phyloP scores from a whole-genome alignment of 1,139 yeast species.

The Schwanniomyces etchellsii region DNA sequence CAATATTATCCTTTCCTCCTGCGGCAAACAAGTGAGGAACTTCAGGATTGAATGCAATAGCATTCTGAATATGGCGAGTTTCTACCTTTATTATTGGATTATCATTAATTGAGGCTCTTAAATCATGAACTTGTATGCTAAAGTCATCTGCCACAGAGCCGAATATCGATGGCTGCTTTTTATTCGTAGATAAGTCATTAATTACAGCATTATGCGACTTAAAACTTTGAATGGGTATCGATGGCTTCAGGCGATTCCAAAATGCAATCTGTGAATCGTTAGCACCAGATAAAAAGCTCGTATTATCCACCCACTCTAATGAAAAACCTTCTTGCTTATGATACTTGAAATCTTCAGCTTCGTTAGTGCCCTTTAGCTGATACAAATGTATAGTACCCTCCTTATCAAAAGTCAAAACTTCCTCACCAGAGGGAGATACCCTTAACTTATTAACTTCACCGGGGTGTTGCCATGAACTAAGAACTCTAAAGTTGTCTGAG shows the following conservation, averaged over 20 bases:
- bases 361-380: slow-evolving; percentile 20
- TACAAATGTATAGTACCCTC: slow-evolving; percentile 44
- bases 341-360: slow-evolving; percentile 39
- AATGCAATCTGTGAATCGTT: slow-evolving; percentile 62
- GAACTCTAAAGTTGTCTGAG: slow-evolving; percentile 25
- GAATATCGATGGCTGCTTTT: slow-evolving; percentile 40
- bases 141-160: slow-evolving; percentile 75
- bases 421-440: slow-evolving; percentile 29
- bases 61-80: slow-evolving; percentile 41
- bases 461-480: slow-evolving; percentile 46
- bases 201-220: slow-evolving; percentile 46
- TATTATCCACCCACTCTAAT: slow-evolving; percentile 54
- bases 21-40: slow-evolving; percentile 42
- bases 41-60: slow-evolving; percentile 45
- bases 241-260: slow-evolving; percentile 53
- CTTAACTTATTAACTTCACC: slow-evolving; percentile 48
- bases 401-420: slow-evolving; percentile 46
- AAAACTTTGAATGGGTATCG: slow-evolving; percentile 40
- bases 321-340: slow-evolving; percentile 69
- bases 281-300: slow-evolving; percentile 56
- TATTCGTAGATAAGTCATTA: slow-evolving; percentile 55
- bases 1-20: slow-evolving; percentile 49
- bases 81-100: slow-evolving; percentile 40
- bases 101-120: slow-evolving; percentile 33
- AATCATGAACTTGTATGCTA: slow-evolving; percentile 61